phyloP scores from a whole-genome alignment of 768 basidiomycete species.

The Russula compacta region DNA sequence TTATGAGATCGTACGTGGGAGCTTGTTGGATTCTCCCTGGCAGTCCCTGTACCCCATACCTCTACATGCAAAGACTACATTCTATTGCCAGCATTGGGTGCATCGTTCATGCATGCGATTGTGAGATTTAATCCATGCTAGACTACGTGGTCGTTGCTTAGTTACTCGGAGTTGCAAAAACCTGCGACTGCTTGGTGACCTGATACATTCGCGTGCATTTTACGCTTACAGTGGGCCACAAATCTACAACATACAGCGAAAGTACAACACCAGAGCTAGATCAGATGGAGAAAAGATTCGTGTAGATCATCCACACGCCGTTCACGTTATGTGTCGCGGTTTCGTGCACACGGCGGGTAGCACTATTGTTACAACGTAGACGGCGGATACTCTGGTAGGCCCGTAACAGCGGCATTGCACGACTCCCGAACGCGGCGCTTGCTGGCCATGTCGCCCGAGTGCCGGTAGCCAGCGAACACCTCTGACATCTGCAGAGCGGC shows the following conservation, averaged over 20 bases:
- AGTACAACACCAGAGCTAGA: not conserved
- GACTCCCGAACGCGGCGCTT: constrained; percentile 71
- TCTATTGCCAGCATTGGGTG: not conserved
- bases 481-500: constrained; percentile 71
- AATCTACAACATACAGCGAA: not conserved
- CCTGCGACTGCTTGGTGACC: not conserved
- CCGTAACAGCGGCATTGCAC: constrained; percentile 62
- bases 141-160: not conserved
- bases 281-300: not conserved
- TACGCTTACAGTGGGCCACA: not conserved
- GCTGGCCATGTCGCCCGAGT: constrained; percentile 61
- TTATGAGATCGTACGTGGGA: not conserved
- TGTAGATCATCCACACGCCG: not conserved
- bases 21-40: not conserved
- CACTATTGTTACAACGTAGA: constrained; percentile 16
- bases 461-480: constrained; percentile 62
- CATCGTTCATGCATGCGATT: not conserved
- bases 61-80: not conserved
- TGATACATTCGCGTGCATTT: not conserved
- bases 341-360: not conserved
- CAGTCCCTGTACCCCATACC: not conserved
- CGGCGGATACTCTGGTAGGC: constrained; percentile 69
- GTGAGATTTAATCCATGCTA: not conserved
- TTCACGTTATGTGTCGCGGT: not conserved
- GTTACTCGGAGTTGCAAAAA: not conserved